Conservation (phyloP, 2,329 filamentous ascomycete species). For the Cylindrodendrum hubeiense region DNA sequence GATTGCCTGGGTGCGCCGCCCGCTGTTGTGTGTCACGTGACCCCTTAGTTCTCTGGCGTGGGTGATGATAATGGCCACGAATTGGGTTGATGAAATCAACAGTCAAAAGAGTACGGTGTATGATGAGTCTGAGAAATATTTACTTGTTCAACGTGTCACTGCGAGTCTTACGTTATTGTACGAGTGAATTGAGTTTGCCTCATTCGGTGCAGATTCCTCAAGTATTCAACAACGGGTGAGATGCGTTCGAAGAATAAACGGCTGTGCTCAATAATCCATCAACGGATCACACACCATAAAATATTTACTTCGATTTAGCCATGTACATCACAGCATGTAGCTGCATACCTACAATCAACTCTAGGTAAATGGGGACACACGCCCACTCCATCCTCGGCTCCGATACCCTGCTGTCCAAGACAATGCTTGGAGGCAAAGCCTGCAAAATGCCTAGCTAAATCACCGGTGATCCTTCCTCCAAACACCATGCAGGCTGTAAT, state of each 20-base stretch:
- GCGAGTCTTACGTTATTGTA: background rate
- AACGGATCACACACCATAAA: background rate
- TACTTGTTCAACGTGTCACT: background rate
- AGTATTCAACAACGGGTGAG: background rate
- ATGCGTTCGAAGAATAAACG: background rate
- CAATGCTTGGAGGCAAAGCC: slow-evolving; percentile 17
- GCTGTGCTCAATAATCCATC: background rate
- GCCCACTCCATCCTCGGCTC: background rate
- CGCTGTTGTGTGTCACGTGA: slow-evolving; percentile 16
- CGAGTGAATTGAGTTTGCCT: background rate
- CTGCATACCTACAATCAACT: slow-evolving; percentile 5
- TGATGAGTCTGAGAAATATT: background rate
- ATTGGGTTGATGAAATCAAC: background rate
- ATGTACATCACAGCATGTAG: slow-evolving; percentile 4
- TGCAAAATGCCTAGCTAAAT: slow-evolving; percentile 32
- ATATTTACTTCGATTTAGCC: slow-evolving; percentile 3
- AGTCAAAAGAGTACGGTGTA: background rate
- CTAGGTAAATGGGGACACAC: background rate
- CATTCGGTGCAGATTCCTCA: background rate
- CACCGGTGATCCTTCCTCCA: slow-evolving; percentile 29
- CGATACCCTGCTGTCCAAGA: slow-evolving; percentile 36
- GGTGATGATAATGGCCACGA: background rate
- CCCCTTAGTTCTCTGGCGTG: background rate
- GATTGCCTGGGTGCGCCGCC: slow-evolving; percentile 2
- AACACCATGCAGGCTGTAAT: slow-evolving; percentile 39